A percentile compares a stretch with the other conserved stretches of the same genome.
These are phyloP conservation scores for Tricholoma furcatifolium DNA, from an alignment of 768 basidiomycete species.

Conservation along the genomic window DNA sequence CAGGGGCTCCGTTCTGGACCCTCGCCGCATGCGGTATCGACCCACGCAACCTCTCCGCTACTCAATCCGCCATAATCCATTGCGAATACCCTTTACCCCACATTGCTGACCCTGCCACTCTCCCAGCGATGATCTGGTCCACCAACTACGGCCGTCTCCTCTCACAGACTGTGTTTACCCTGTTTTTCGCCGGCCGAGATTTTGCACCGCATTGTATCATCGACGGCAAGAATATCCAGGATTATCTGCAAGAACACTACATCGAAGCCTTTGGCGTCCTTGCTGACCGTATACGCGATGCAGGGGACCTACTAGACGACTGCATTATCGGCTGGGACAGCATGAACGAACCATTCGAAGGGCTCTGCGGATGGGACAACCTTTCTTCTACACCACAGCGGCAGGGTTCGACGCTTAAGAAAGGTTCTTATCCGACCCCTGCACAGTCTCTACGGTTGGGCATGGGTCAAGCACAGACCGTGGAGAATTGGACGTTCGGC, in stretches of 20 bases:
- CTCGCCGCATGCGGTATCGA: conserved; percentile 88
- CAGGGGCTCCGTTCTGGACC: conserved; percentile 95
- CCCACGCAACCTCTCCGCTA: conserved; percentile 80
- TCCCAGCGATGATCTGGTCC: conserved; percentile 96
- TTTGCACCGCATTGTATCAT: conserved; percentile 92
- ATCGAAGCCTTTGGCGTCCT: conserved; percentile 73
- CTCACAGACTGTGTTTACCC: conserved; percentile 86
- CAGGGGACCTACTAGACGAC: conserved; percentile 74
- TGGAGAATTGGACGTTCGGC: conserved; percentile 83
- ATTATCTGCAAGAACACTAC: conserved; percentile 78
- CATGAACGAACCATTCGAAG: conserved; percentile 93
- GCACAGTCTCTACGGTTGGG: conserved; percentile 82
- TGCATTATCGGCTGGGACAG: conserved; percentile 97
- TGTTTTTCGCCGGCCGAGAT: conserved; percentile 89
- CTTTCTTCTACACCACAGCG: conserved; percentile 60
- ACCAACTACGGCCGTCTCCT: conserved; percentile 93
- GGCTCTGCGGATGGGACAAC: conserved; percentile 67
- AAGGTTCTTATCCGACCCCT: conserved; percentile 85
- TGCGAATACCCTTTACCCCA: conserved; percentile 77
- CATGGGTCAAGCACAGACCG: conserved; percentile 80
- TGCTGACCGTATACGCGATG: conserved; percentile 73
- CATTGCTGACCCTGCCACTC: conserved; percentile 61
- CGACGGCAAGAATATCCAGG: conserved; percentile 90
- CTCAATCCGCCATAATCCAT: conserved; percentile 84
- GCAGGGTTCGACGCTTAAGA: conserved; percentile 76